Conservation (phyloP, 2,329 filamentous ascomycete species). For the Talaromyces atroroseus region DNA sequence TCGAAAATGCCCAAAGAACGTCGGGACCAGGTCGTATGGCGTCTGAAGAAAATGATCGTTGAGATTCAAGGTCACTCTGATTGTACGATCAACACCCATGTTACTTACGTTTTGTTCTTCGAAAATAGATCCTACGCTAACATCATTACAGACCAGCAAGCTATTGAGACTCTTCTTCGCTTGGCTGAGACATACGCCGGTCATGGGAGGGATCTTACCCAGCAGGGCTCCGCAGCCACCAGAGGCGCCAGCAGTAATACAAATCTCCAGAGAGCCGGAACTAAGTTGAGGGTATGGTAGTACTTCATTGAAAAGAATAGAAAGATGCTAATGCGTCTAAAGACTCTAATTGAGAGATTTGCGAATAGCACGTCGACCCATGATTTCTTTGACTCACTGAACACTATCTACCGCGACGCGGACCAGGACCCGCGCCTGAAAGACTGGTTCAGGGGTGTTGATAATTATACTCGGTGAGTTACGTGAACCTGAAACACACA, state of each 20-base stretch:
- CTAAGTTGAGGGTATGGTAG: conserved; percentile 65
- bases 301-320: conserved; percentile 30
- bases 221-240: conserved; percentile 62
- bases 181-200: conserved; percentile 80
- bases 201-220: conserved; percentile 62
- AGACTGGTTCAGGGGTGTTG: conserved; percentile 76
- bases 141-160: conserved; percentile 60
- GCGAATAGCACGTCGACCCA: conserved; percentile 89
- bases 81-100: conserved; percentile 47
- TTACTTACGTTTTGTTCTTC: neutral
- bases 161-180: conserved; percentile 78
- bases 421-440: conserved; percentile 81
- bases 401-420: conserved; percentile 79
- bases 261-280: conserved; percentile 65
- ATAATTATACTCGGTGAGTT: conserved; percentile 61
- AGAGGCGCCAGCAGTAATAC: conserved; percentile 65
- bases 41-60: conserved; percentile 95
- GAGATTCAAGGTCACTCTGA: conserved; percentile 95
- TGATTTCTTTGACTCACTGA: conserved; percentile 78
- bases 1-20: conserved; percentile 89
- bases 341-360: conserved; percentile 87
- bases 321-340: conserved; percentile 48
- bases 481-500: neutral
- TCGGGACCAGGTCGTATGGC: conserved; percentile 84
- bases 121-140: neutral